These are phyloP conservation scores for Fusarium sp. DNA, from an alignment of 2,329 filamentous ascomycete species.

Conservation along the genomic window DNA sequence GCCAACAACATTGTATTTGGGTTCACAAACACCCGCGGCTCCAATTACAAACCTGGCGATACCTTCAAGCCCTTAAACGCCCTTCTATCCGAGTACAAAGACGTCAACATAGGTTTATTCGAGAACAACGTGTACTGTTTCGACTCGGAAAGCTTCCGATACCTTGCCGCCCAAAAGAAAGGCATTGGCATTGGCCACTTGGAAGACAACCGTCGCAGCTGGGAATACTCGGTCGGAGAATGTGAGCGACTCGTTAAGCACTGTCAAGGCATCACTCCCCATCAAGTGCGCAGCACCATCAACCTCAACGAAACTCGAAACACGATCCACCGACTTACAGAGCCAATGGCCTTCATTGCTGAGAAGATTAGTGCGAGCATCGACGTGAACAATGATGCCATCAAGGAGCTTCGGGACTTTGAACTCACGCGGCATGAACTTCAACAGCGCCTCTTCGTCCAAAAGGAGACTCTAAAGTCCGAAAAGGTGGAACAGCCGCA, in stretches of 20 bases:
- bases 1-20: slow-evolving; percentile 35
- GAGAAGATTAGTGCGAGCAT: slow-evolving; percentile 25
- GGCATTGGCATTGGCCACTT: neutral
- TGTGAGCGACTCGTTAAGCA: slow-evolving; percentile 18
- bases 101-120: neutral
- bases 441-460: slow-evolving; percentile 5
- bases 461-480: slow-evolving; percentile 6
- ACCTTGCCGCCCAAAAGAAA: slow-evolving; percentile 16
- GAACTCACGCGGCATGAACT: slow-evolving; percentile 3
- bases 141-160: slow-evolving; percentile 39
- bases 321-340: slow-evolving; percentile 17
- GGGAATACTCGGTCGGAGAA: slow-evolving; percentile 36
- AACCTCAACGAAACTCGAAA: slow-evolving; percentile 34
- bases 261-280: slow-evolving; percentile 22
- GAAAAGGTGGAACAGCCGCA: slow-evolving; percentile 13
- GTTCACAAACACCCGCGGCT: slow-evolving; percentile 31
- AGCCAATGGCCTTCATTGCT: slow-evolving; percentile 39
- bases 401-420: slow-evolving; percentile 14
- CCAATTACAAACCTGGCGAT: slow-evolving; percentile 23
- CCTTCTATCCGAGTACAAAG: slow-evolving; percentile 5
- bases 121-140: slow-evolving; percentile 29
- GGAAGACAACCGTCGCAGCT: slow-evolving; percentile 30
- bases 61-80: slow-evolving; percentile 11
- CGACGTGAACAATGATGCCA: neutral
- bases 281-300: slow-evolving; percentile 36